Evolutionary conservation across 495 filamentous ascomycete species (phyloP), one percentile per base, ranked within the genome.

Genomic region (Hypoxylon lienhwacheense): DNA sequence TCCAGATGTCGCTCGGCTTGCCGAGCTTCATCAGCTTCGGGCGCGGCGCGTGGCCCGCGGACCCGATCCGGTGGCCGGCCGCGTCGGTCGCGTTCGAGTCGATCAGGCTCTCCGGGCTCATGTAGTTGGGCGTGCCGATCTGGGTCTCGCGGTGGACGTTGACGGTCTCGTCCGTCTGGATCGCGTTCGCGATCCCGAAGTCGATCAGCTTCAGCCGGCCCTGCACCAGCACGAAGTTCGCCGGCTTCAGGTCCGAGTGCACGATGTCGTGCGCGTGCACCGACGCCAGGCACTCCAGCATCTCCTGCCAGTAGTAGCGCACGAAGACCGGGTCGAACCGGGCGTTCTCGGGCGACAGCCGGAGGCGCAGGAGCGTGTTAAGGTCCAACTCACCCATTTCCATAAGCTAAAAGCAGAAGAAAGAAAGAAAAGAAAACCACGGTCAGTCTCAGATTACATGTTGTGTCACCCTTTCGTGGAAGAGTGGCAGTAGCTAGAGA

Each of bases 231-330:
- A 95, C 86, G 55, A 95, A 95, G 60, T 95, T 98, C 52, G 91
- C 90, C 1, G 93, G 93, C 64, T 98, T 98, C 22, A 98, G 78
- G 65, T 98, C 93, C 1, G 89, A 95, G 69, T 98, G 93, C 7
- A 98, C 91, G 41, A 98, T 90, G 66, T 96, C 91, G 59, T 84
- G 74, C 0, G 84, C 78, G 65, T 98, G 93, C 0, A 98, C 90
- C 2, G 91, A 81, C 42, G 88, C 81, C 3, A 98, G 85, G 69
- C 93, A 98, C 63, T 95, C 89, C 3, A 98, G 86, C 95, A 98
- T 97, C 72, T 98, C 93, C 64, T 91, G 90, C 93, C 93, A 98
- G 74, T 95, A 96, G 71, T 89, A 90, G 6, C 93, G 86, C n/a
- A 91, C 88, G 61, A 97, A 97, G 40, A 84, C 87, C 7, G 88